These are phyloP conservation scores for Ceratobasidium sp. DNA, from an alignment of 1,284 basidiomycete genomes.

Conservation along the genomic window DNA sequence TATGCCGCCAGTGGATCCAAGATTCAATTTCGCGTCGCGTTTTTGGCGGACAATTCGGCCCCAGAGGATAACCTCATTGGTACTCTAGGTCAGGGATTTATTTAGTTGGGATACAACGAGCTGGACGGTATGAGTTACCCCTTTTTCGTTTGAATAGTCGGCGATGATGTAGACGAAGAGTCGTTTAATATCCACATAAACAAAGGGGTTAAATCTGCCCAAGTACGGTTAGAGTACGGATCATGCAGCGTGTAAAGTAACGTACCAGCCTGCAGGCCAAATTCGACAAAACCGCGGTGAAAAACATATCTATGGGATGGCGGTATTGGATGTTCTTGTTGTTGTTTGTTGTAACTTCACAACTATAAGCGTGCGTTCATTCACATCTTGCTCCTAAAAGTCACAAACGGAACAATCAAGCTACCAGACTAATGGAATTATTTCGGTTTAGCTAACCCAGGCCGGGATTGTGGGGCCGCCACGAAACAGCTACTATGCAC, in stretches of 20 bases:
- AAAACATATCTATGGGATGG: conserved; percentile 7
- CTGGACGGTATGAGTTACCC: conserved; percentile 64
- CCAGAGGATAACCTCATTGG: conserved; percentile 91
- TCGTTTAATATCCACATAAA: conserved; percentile 96
- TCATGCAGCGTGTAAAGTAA: conserved; percentile 19
- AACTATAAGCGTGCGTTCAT: conserved; percentile 33
- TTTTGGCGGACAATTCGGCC: conserved; percentile 87
- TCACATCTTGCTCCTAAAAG: too few species aligned
- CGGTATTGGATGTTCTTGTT: conserved; percentile 44
- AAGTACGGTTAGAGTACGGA: conserved; percentile 15
- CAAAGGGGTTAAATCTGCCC: conserved; percentile 78
- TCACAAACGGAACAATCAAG: neutral
- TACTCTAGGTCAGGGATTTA: conserved; percentile 63
- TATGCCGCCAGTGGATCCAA: conserved; percentile 79
- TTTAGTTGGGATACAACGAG: neutral
- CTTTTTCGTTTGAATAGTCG: conserved; percentile 78
- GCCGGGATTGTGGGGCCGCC: conserved; percentile 32
- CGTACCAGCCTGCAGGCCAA: conserved; percentile 82
- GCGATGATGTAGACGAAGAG: conserved; percentile 87
- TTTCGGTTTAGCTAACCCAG: conserved; percentile 32
- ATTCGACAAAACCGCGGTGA: conserved; percentile 53
- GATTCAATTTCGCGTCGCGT: conserved; percentile 77
- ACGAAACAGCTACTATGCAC: conserved; percentile 39
- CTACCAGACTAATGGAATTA: conserved; percentile 39
- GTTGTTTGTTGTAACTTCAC: conserved; percentile 29